phyloP scores from a whole-genome alignment of 2,329 filamentous ascomycete genomes.

The Pseudogymnoascus sp. region DNA sequence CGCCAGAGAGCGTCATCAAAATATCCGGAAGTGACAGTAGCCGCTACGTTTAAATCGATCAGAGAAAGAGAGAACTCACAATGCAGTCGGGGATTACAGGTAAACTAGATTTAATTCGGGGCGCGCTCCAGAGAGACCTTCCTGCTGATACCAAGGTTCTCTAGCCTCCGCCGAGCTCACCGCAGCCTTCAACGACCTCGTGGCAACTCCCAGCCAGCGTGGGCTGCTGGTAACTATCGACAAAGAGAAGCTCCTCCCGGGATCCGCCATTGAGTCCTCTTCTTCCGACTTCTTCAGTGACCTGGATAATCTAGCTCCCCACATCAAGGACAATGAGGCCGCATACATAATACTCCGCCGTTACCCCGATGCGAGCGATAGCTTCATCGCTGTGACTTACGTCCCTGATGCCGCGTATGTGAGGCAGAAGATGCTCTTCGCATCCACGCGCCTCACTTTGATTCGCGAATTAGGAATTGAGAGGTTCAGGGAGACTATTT shows the following conservation, averaged over 20 bases:
- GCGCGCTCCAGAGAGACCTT: not conserved
- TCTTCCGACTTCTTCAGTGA: constrained; percentile 55
- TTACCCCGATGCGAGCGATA: constrained; percentile 43
- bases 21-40: not conserved
- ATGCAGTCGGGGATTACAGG: constrained; percentile 79
- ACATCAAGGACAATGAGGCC: constrained; percentile 58
- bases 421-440: constrained; percentile 81
- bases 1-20: constrained; percentile 1
- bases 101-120: constrained; percentile 29
- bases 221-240: constrained; percentile 65
- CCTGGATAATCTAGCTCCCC: constrained; percentile 51
- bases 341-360: constrained; percentile 70
- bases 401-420: constrained; percentile 72
- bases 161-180: constrained; percentile 70
- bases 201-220: constrained; percentile 53
- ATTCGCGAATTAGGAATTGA: constrained; percentile 70
- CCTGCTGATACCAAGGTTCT: constrained; percentile 7
- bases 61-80: constrained; percentile 22
- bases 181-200: constrained; percentile 61
- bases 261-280: constrained; percentile 45
- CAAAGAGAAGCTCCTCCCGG: constrained; percentile 58
- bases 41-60: not conserved
- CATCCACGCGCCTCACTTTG: constrained; percentile 66
- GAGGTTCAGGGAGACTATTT: constrained; percentile 68
- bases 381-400: constrained; percentile 65